A percentile compares a stretch with the other conserved stretches of the same genome.
phyloP scores from a whole-genome alignment of 164 flowering plant genomes.

The Vitis riparia region DNA sequence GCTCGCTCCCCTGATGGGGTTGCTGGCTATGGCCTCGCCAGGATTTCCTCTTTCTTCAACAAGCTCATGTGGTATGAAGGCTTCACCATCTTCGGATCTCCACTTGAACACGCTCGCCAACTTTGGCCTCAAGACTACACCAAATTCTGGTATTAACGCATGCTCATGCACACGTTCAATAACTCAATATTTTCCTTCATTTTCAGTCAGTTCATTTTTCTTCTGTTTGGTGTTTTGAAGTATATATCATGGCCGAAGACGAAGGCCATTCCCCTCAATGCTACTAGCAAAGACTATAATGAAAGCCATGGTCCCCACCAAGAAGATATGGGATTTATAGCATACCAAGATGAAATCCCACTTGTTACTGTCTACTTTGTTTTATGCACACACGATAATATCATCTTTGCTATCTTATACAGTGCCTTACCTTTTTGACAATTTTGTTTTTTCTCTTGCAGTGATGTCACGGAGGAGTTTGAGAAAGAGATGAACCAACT shows the following conservation, averaged over 20 bases:
- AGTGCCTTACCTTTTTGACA: not conserved
- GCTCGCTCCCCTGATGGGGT: constrained; percentile 57
- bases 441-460: constrained; percentile 20
- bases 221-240: not conserved
- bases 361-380: constrained; percentile 9
- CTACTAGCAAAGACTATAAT: constrained; percentile 21
- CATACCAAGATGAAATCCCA: constrained; percentile 5
- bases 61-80: constrained; percentile 92
- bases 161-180: constrained; percentile 13
- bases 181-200: not conserved
- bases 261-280: constrained; percentile 11
- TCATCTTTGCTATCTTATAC: not conserved
- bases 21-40: constrained; percentile 74
- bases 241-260: constrained; percentile 4
- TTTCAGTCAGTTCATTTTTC: not conserved
- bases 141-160: constrained; percentile 56
- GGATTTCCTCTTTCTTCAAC: constrained; percentile 68
- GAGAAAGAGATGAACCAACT: constrained; percentile 65
- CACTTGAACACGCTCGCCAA: constrained; percentile 60
- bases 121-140: constrained; percentile 76
- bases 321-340: constrained; percentile 9
- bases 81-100: constrained; percentile 76
- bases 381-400: constrained; percentile 1
- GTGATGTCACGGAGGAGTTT: constrained; percentile 71
- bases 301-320: constrained; percentile 27